A percentile compares a stretch with the other conserved stretches of the same genome.
These are phyloP conservation scores for Pichia deserticola DNA, from an alignment of 805 yeast species.

Conservation along the genomic window DNA sequence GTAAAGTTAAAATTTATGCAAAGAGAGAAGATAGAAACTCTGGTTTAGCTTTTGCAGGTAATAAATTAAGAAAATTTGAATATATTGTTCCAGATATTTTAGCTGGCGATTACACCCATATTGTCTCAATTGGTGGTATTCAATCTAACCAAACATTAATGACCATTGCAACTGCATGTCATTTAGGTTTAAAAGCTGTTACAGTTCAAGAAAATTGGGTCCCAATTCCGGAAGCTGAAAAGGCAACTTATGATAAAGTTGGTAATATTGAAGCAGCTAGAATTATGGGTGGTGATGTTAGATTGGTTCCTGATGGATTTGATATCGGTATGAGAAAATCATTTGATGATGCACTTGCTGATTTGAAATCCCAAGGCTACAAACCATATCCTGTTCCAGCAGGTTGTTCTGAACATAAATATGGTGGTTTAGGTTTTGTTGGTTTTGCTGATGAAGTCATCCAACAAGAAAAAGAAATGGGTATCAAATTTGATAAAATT, in stretches of 20 bases:
- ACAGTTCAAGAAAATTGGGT: conserved; percentile 33
- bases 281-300: conserved; percentile 31
- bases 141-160: conserved; percentile 31
- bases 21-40: conserved; percentile 31
- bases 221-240: conserved; percentile 28
- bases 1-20: conserved; percentile 28
- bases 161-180: conserved; percentile 32
- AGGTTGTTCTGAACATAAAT: conserved; percentile 31
- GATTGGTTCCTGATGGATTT: conserved; percentile 28
- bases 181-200: conserved; percentile 29
- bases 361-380: conserved; percentile 22
- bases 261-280: conserved; percentile 32
- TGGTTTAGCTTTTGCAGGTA: conserved; percentile 31
- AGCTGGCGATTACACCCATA: conserved; percentile 29
- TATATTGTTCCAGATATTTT: conserved; percentile 29
- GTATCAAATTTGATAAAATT: conserved; percentile 28
- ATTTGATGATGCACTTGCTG: conserved; percentile 26
- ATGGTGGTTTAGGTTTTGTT: conserved; percentile 31
- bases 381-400: conserved; percentile 33
- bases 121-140: conserved; percentile 31
- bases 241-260: conserved; percentile 26
- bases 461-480: conserved; percentile 28
- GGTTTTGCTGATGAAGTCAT: conserved; percentile 30
- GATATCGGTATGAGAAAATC: conserved; percentile 32
- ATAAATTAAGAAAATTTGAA: conserved; percentile 28